Percentiles rank a stretch among this genome's conserved stretches.
phyloP scores from a whole-genome alignment of 2,329 filamentous ascomycete species.

The Teratosphaeria epicoccoides region DNA sequence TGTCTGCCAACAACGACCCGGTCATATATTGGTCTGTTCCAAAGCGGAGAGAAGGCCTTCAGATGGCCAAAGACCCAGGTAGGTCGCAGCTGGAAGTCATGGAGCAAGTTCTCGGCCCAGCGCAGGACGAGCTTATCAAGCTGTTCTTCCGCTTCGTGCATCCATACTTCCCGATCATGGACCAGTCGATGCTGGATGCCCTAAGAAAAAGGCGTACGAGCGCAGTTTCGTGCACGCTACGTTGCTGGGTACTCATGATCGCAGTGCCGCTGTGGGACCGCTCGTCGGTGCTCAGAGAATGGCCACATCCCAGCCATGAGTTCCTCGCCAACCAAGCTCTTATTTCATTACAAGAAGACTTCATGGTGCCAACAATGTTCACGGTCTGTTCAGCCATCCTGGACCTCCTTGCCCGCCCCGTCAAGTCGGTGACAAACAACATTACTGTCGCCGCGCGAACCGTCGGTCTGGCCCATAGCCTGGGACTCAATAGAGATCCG shows the following conservation, averaged over 20 bases:
- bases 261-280: constrained; percentile 29
- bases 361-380: constrained; percentile 30
- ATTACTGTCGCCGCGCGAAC: constrained; percentile 44
- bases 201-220: constrained; percentile 26
- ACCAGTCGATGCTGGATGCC: constrained; percentile 28
- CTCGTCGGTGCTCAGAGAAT: constrained; percentile 27
- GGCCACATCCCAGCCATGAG: constrained; percentile 28
- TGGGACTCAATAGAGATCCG: constrained; percentile 46
- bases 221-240: constrained; percentile 26
- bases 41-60: constrained; percentile 36
- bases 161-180: constrained; percentile 30
- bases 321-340: constrained; percentile 35
- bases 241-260: constrained; percentile 31
- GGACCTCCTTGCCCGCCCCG: constrained; percentile 32
- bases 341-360: constrained; percentile 32
- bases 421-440: constrained; percentile 35
- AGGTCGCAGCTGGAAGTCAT: constrained; percentile 31
- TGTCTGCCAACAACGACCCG: constrained; percentile 32
- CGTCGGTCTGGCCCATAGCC: constrained; percentile 44
- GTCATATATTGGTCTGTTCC: constrained; percentile 38
- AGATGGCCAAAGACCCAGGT: constrained; percentile 25
- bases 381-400: constrained; percentile 31
- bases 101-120: constrained; percentile 31
- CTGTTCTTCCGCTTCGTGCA: constrained; percentile 32
- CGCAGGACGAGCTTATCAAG: constrained; percentile 5